Conservation (phyloP, 1,139 yeast species). For the Petasospora fabianii region DNA sequence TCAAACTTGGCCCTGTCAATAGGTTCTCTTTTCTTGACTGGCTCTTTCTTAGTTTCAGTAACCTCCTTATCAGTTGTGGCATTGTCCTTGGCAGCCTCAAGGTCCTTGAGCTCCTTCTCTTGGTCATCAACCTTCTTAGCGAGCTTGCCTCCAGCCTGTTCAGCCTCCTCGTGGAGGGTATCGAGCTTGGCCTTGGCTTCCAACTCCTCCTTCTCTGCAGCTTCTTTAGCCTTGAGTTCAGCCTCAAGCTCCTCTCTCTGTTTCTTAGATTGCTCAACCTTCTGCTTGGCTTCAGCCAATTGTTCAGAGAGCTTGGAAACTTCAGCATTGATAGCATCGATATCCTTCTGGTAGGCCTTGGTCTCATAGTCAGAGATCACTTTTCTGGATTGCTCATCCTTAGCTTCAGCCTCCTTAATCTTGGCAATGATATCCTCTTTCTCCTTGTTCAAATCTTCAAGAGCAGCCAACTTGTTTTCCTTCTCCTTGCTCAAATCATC, state of each 20-base stretch:
- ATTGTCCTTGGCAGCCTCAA: conserved; percentile 1
- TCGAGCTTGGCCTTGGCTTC: conserved; percentile 11
- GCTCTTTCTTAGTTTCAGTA: background rate
- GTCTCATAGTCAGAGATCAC: conserved; percentile 14
- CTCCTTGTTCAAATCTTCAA: conserved; percentile 19
- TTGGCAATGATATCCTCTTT: conserved; percentile 16
- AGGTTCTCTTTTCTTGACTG: conserved; percentile 1
- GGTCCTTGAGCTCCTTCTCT: conserved; percentile 17
- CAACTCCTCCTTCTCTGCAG: conserved; percentile 14
- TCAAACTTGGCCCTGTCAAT: background rate
- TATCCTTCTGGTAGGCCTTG: conserved; percentile 15
- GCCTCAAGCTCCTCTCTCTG: conserved; percentile 6
- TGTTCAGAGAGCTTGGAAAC: conserved; percentile 16
- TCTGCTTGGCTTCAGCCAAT: conserved; percentile 14
- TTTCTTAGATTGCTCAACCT: conserved; percentile 12
- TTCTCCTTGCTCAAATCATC: conserved; percentile 18
- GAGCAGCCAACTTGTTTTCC: conserved; percentile 12
- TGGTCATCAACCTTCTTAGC: conserved; percentile 4
- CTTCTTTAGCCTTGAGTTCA: conserved; percentile 11
- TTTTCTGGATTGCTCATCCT: conserved; percentile 13
- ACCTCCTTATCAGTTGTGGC: background rate
- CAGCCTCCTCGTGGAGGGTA: conserved; percentile 17
- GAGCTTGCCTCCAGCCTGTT: conserved; percentile 1
- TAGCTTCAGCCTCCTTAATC: conserved; percentile 16
- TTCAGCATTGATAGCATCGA: conserved; percentile 19